Percentiles rank a stretch among this genome's conserved stretches.
Conservation (phyloP, 345 rosid genomes). For the Eucalyptus pauciflora region DNA sequence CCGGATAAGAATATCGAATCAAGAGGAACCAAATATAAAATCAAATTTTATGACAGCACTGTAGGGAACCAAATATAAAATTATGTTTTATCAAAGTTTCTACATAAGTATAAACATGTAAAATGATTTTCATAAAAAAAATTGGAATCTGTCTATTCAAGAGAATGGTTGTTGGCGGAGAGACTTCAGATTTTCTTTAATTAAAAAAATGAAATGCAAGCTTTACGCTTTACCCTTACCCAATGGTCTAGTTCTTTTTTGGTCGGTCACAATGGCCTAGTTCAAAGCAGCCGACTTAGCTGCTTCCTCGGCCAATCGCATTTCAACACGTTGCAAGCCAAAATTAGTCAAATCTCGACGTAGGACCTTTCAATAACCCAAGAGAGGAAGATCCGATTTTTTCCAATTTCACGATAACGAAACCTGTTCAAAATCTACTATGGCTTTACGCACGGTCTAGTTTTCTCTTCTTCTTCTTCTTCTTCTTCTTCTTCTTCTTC, state of each 20-base stretch:
- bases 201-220: not conserved
- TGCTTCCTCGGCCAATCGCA: not conserved
- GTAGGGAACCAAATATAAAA: not conserved
- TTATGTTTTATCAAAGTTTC: not conserved
- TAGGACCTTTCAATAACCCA: not conserved
- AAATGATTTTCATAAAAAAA: not conserved
- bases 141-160: not conserved
- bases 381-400: not conserved
- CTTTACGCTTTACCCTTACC: not conserved
- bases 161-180: not conserved
- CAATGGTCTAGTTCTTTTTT: not conserved
- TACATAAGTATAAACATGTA: not conserved
- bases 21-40: no score
- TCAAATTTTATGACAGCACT: not conserved
- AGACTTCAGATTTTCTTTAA: not conserved
- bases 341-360: not conserved
- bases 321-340: not conserved
- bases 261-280: not conserved
- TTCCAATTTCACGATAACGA: no score
- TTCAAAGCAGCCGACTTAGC: not conserved
- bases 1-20: no score
- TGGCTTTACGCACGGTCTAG: not conserved
- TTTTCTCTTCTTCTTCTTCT: rapidly evolving
- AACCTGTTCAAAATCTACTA: not conserved
- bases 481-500: rapidly evolving